These are phyloP conservation scores for Pouteria campechiana DNA, from an alignment of 179 eudicot species.

Conservation along the genomic window DNA sequence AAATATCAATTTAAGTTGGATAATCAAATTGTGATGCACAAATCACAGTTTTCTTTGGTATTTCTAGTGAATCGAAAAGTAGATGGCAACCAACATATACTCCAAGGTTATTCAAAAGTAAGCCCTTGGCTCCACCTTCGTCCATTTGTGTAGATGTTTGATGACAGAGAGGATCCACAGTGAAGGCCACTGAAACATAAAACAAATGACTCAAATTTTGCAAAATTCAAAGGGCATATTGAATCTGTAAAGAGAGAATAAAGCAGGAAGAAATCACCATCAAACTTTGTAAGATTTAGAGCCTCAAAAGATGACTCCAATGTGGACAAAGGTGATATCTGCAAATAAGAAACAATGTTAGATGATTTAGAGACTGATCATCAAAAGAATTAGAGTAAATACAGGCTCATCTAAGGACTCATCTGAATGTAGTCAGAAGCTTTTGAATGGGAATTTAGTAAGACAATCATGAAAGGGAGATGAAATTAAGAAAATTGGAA, in stretches of 20 bases:
- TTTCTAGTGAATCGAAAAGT: conserved; percentile 88
- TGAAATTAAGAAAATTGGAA: too few species aligned
- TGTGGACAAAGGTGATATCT: conserved; percentile 84
- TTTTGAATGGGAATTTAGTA: too few species aligned
- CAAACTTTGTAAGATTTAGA: conserved; percentile 88
- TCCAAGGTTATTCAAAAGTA: conserved; percentile 81
- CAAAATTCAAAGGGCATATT: neutral
- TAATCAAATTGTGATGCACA: conserved; percentile 21
- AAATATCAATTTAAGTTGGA: conserved; percentile 43
- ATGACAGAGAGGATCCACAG: conserved; percentile 94
- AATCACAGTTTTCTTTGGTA: conserved; percentile 60
- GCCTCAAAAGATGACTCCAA: conserved; percentile 86
- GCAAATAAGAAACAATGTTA: too few species aligned
- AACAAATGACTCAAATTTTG: neutral
- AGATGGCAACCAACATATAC: conserved; percentile 76
- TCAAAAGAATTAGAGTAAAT: too few species aligned
- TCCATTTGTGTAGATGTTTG: conserved; percentile 97
- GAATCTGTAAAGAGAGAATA: neutral
- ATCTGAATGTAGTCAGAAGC: too few species aligned
- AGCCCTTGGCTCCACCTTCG: conserved; percentile 98
- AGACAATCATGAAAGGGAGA: too few species aligned
- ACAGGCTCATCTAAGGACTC: too few species aligned
- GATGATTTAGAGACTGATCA: too few species aligned
- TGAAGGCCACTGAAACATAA: conserved; percentile 62
- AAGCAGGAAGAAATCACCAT: conserved; percentile 36